phyloP scores from a whole-genome alignment of 768 basidiomycete genomes.

The Podaxis carcinomalis region DNA sequence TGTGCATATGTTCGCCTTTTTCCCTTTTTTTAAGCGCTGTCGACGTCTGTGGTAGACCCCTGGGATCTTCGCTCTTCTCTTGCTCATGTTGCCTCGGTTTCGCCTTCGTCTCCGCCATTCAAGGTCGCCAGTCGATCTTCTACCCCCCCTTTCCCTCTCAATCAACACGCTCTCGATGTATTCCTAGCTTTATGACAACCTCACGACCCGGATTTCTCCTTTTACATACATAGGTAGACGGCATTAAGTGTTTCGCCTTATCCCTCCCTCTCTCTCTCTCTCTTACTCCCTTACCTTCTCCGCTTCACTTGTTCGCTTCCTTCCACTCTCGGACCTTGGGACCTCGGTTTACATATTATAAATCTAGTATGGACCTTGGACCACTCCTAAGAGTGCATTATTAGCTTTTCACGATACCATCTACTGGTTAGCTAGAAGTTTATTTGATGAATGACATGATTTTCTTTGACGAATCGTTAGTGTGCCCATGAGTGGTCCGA shows the following conservation, averaged over 20 bases:
- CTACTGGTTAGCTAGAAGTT: background rate
- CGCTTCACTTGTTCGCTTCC: background rate
- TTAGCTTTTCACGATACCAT: background rate
- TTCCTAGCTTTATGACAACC: background rate
- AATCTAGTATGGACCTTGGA: background rate
- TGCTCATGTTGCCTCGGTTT: background rate
- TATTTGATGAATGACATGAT: background rate
- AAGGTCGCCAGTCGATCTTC: constrained; percentile 1
- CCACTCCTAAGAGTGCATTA: background rate
- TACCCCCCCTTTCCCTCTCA: background rate
- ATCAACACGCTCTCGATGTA: background rate
- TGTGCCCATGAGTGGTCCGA: background rate
- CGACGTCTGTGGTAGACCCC: constrained; percentile 9
- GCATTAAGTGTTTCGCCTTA: constrained; percentile 1
- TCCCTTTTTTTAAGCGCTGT: background rate
- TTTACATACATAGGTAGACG: background rate
- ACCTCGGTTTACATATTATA: background rate
- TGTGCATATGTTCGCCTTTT: constrained; percentile 4
- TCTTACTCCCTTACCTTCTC: background rate
- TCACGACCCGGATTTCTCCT: background rate
- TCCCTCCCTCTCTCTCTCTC: background rate
- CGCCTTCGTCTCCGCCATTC: background rate
- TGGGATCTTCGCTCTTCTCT: background rate
- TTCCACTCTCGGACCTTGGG: background rate
- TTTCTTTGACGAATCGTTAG: background rate